Conservation (phyloP, 1,284 basidiomycete species). For the Schizophyllum commune region DNA sequence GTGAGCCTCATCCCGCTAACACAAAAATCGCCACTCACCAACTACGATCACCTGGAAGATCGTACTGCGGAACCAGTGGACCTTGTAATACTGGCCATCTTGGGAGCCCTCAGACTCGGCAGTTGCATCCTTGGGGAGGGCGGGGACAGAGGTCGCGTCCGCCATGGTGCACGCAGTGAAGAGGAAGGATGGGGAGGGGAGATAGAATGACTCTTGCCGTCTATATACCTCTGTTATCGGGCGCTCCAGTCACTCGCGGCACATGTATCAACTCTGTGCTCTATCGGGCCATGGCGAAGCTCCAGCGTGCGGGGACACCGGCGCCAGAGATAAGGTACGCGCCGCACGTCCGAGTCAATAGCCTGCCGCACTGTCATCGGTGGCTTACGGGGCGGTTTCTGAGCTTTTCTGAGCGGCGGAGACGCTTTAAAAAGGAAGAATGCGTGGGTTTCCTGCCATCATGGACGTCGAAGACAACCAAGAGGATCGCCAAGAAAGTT, state of each 20-base stretch:
- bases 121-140: neutral
- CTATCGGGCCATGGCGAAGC: neutral
- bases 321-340: neutral
- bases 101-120: neutral
- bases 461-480: no score
- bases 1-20: slow-evolving; percentile 10
- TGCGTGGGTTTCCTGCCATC: no score
- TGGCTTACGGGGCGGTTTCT: no score
- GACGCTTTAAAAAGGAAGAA: no score
- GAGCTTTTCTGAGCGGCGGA: no score
- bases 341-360: no score
- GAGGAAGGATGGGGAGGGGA: neutral
- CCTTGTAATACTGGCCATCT: neutral
- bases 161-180: neutral
- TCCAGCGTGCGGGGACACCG: no score
- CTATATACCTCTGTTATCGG: neutral
- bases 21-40: slow-evolving; percentile 24
- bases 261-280: neutral
- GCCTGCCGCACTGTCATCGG: no score
- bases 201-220: neutral
- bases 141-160: neutral
- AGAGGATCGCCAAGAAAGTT: no score
- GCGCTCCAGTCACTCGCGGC: neutral
- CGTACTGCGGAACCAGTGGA: slow-evolving; percentile 21
- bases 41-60: slow-evolving; percentile 25